Percentiles rank a stretch among this genome's conserved stretches.
These are phyloP conservation scores for Pseudoscleropodium purum DNA, from an alignment of 225 moss, liverwort and hornwort genomes.

Conservation along the genomic window DNA sequence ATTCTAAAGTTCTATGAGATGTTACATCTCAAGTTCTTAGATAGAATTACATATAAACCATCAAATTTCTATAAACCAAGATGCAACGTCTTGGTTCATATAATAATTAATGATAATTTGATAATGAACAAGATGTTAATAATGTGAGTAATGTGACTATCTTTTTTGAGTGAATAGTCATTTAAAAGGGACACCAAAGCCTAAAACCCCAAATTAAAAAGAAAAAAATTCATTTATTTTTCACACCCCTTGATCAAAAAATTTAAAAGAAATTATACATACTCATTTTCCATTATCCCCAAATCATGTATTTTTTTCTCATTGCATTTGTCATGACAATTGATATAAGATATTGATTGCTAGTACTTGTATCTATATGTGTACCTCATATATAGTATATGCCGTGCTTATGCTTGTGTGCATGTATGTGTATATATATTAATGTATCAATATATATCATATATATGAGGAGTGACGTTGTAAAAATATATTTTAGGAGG, in stretches of 20 bases:
- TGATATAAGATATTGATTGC: not conserved
- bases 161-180: not conserved
- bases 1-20: not conserved
- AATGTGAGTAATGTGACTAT: not conserved
- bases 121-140: not conserved
- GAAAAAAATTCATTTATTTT: not conserved
- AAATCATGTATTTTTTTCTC: not conserved
- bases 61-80: not conserved
- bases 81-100: not conserved
- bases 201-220: fast-evolving
- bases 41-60: not conserved
- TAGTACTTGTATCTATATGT: too few relatives aligned
- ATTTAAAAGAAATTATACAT: not conserved
- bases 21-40: not conserved
- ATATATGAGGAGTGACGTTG: fast-evolving
- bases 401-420: fast-evolving
- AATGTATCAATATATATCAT: too few relatives aligned
- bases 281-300: not conserved
- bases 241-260: not conserved
- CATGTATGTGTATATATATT: fast-evolving
- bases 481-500: too few relatives aligned
- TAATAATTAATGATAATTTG: not conserved
- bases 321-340: fast-evolving
- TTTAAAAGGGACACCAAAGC: not conserved
- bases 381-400: not conserved